Evolutionary conservation across 1,284 basidiomycete species (phyloP).

Genomic region (Marasmius oreades): DNA sequence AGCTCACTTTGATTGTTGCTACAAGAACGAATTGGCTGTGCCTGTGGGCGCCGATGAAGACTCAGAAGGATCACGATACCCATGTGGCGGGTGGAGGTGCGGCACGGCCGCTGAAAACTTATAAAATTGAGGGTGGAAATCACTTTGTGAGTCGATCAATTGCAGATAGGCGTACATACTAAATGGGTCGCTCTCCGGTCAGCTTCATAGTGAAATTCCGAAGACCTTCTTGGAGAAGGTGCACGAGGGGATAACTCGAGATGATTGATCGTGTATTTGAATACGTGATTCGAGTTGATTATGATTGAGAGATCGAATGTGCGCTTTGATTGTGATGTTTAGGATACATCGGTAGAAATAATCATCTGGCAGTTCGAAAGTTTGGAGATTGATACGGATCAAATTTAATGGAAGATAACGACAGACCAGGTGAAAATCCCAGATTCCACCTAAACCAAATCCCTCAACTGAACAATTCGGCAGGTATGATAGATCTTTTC

Average conservation of each 20-base stretch:
- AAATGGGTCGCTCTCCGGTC: background rate
- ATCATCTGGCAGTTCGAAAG: too few species aligned
- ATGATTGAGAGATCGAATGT: too few species aligned
- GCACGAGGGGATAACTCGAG: background rate
- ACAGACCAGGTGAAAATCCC: too few species aligned
- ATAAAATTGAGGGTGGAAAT: conserved; percentile 7
- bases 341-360: too few species aligned
- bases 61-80: background rate
- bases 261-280: too few species aligned
- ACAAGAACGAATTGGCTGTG: conserved; percentile 5
- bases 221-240: background rate
- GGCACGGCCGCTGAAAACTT: background rate
- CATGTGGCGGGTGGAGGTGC: background rate
- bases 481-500: too few species aligned
- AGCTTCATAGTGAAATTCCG: background rate
- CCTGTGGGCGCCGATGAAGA: conserved; percentile 7
- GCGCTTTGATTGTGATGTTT: too few species aligned
- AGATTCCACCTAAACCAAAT: too few species aligned
- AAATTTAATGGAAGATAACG: too few species aligned
- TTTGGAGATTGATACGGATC: too few species aligned
- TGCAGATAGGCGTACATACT: background rate
- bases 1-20: conserved; percentile 3
- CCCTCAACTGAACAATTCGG: too few species aligned
- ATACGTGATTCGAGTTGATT: too few species aligned
- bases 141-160: conserved; percentile 7